Evolutionary conservation across 345 rosid species (phyloP), one percentile per base, ranked within the genome.

Genomic region (Eucalyptus sp.): DNA sequence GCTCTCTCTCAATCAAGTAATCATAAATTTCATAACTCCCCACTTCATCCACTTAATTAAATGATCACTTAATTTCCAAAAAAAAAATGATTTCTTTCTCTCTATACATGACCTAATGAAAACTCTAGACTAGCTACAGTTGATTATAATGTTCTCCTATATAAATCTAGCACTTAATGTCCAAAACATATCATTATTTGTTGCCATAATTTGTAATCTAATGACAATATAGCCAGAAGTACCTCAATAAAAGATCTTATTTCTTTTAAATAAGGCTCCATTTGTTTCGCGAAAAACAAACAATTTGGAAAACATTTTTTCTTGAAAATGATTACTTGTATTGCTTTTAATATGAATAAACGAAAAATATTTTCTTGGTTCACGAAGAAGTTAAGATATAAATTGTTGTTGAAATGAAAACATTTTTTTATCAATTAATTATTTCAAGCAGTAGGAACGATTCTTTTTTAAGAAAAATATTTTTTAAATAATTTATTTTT

Each of bases 311-410:
- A 56, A 56, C 12, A 56, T 24, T 56, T 56, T 56, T 56, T 3
- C 62, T 56, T 8, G 12, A 56, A 56, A 56, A 24, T 22, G 62
- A 56, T 22, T 0, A 8, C 27, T 22, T 56, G 60, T 56, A 56
- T 56, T 24, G 27, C 60, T 56, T 56, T 20, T 20, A 56, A 56
- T 22, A 56, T 22, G 0, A 56, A 56, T 24, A 6, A 56, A 56
- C 1, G 13, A 9, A 24, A 56, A 24, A 56, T 56, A 24, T 56
- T 56, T 56, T 24, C 0, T 0, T 2, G 12, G 27, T 24, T 24
- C 29, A 22, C 29, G 0, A 56, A 56, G 62, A 56, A 0, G 3
- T 56, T 9, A 22, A 56, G 62, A 56, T 24, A 56, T 56, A 56
- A 56, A 24, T 9, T 56, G 27, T 22, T 22, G 27, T 56, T 56